Conservation (phyloP, 164 flowering plant species). For the Chloranthus sessilifolius region DNA sequence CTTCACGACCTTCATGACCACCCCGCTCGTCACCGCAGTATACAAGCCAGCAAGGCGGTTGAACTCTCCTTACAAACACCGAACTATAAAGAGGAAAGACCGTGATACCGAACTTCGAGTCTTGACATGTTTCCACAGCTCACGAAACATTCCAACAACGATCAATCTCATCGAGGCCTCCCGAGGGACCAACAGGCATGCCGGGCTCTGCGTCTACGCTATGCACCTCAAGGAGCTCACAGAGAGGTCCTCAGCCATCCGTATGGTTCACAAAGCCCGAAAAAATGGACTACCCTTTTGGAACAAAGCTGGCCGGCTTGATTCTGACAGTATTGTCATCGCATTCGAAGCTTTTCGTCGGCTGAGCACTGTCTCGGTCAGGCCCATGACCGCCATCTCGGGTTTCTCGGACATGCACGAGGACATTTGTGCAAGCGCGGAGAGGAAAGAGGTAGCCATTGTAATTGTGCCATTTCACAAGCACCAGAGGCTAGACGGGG, state of each 20-base stretch:
- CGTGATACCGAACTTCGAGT: constrained; percentile 32
- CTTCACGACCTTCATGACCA: constrained; percentile 76
- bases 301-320: constrained; percentile 36
- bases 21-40: constrained; percentile 51
- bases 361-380: constrained; percentile 45
- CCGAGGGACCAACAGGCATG: constrained; percentile 39
- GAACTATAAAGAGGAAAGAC: constrained; percentile 19
- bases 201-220: constrained; percentile 45
- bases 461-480: constrained; percentile 47
- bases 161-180: constrained; percentile 63
- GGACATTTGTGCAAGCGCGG: constrained; percentile 46
- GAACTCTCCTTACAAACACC: constrained; percentile 22
- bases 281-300: constrained; percentile 69
- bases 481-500: constrained; percentile 37
- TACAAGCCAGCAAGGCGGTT: constrained; percentile 34
- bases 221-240: constrained; percentile 81
- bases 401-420: constrained; percentile 31
- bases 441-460: constrained; percentile 30
- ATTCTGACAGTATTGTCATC: constrained; percentile 37
- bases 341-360: constrained; percentile 59
- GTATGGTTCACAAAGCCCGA: constrained; percentile 68
- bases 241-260: constrained; percentile 71
- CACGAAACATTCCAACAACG: constrained; percentile 41
- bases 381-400: constrained; percentile 59
- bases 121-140: constrained; percentile 51